Evolutionary conservation across 176 grass and related monocot species (phyloP), one percentile per base, ranked within the genome.

Genomic region (Secale cereale): DNA sequence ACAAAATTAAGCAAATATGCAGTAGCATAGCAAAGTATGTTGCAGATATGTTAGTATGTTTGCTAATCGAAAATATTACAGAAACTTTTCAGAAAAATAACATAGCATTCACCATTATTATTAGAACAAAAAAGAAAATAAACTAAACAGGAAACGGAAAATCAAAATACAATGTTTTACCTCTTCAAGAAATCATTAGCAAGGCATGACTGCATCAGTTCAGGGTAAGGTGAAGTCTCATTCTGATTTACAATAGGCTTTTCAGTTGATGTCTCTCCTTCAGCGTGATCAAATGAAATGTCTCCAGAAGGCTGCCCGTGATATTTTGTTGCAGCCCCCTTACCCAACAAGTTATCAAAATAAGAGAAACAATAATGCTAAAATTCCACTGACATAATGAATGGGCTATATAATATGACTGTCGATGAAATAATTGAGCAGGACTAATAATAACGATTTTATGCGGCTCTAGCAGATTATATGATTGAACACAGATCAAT

Each of bases 161-260:
- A 86, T 86, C 56, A 40, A 27, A 35, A 23, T 62, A 73, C 22
- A 43, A 78, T 50, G 14, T 41, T 59, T 80, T 65, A 95, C 95
- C 93, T 98, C 83, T 94, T 98, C 82, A 98, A 88, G 74, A 98
- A 98, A 87, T 88, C 85, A 85, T 98, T 98, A 50, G 78, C 80
- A 74, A 85, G 86, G 77, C 82, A 93, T 85, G 81, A 77, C 10
- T 95, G 89, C 82, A 74, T 78, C 41, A 87, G 71, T 71, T 88
- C 93, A 83, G 74, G 57, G 66, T 66, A 78, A 56, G 71, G 50
- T 57, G 74, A 82, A 90, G 79, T 56, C 66, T 90, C 79, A 19
- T 78, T 83, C 32, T 59, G 88, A 45, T 54, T 79, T 4, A 8
- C 33, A 56, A 57, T 78, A 66, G 74, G 65, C 74, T 79, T 90